A percentile compares a stretch with the other conserved stretches of the same genome.
Conservation (phyloP, 2,329 filamentous ascomycete species). For the Gliomastix tumulicola region DNA sequence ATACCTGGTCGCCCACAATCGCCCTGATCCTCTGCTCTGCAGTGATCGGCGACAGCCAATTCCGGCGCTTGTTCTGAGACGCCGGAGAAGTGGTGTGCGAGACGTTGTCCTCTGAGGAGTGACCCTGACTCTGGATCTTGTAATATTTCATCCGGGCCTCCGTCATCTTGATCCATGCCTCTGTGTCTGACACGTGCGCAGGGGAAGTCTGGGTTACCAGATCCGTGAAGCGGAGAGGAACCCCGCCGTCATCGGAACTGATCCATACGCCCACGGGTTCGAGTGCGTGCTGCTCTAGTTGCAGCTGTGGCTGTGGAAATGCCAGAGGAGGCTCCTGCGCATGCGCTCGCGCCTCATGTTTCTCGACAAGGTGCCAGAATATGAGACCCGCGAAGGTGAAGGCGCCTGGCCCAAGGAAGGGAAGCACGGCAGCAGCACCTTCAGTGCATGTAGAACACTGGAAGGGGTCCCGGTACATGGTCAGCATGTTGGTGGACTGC, state of each 20-base stretch:
- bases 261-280: slow-evolving; percentile 6
- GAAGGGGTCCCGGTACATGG: slow-evolving; percentile 6
- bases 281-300: too few species aligned
- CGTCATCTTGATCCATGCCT: slow-evolving; percentile 9
- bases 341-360: slow-evolving; percentile 10
- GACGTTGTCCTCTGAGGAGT: too few species aligned
- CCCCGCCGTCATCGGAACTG: too few species aligned
- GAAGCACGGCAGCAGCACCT: slow-evolving; percentile 11
- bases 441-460: slow-evolving; percentile 9
- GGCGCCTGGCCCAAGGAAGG: slow-evolving; percentile 14
- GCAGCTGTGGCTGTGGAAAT: slow-evolving; percentile 3
- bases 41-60: slow-evolving; percentile 4
- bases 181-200: too few species aligned
- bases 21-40: slow-evolving; percentile 2
- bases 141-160: slow-evolving; percentile 13
- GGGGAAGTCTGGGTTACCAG: too few species aligned
- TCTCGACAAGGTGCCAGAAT: slow-evolving; percentile 16
- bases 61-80: background rate
- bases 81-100: too few species aligned
- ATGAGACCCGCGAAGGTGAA: slow-evolving; percentile 15
- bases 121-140: too few species aligned
- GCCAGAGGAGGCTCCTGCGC: slow-evolving; percentile 2
- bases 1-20: slow-evolving; percentile 7
- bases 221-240: too few species aligned
- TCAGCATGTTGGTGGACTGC: too few species aligned